Percentiles rank a stretch among this genome's conserved stretches.
phyloP scores from a whole-genome alignment of 345 rosid genomes.

The Excoecaria cochinchinensis region DNA sequence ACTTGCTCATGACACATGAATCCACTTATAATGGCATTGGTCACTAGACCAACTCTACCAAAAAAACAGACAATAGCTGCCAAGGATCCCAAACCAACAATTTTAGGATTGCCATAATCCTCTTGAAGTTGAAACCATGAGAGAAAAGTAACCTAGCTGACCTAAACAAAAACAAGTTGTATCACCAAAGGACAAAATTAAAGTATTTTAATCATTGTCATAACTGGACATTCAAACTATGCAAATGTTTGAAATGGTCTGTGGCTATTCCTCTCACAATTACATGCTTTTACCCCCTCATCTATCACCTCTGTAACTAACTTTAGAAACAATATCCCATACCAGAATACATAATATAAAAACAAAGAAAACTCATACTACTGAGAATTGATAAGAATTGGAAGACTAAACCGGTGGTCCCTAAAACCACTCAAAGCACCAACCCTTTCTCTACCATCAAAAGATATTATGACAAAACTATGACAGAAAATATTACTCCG shows the following conservation, averaged over 20 bases:
- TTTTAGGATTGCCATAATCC: not conserved
- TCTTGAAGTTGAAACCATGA: not conserved
- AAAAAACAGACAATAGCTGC: not conserved
- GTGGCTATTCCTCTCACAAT: not conserved
- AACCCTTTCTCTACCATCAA: not conserved
- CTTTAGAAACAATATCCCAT: not conserved
- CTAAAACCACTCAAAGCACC: not conserved
- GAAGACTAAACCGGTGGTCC: not conserved
- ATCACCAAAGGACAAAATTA: not conserved
- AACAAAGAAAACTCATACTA: not conserved
- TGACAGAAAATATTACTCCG: not conserved
- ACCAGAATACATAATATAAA: not conserved
- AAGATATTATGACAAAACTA: not conserved
- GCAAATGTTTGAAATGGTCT: not conserved
- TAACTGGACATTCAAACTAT: not conserved
- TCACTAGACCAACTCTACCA: not conserved
- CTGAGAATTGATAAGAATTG: not conserved
- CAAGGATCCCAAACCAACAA: not conserved
- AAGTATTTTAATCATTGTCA: not conserved
- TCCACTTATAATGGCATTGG: not conserved
- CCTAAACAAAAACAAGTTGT: not conserved
- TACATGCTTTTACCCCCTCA: not conserved
- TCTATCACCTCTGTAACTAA: not conserved
- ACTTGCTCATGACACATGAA: not conserved
- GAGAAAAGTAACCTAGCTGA: not conserved